Percentiles rank a stretch among this genome's conserved stretches.
Evolutionary conservation across 1,139 yeast species (phyloP).

Genomic region (Yamadazyma sp.): DNA sequence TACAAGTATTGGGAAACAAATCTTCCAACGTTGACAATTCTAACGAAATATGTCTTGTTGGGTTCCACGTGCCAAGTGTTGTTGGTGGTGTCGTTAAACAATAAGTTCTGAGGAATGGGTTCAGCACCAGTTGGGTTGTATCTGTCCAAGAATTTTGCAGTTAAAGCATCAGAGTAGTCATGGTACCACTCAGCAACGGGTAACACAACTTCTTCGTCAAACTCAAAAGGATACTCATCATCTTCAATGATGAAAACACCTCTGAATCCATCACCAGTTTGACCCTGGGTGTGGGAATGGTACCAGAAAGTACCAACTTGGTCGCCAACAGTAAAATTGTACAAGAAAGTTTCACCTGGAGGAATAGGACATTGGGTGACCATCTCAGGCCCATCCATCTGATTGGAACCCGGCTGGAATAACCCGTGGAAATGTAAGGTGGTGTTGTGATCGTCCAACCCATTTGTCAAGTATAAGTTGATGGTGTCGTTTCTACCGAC

Average conservation of each 20-base stretch:
- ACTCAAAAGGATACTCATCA: conserved; percentile 53
- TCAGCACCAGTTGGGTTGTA: conserved; percentile 85
- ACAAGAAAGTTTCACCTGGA: conserved; percentile 61
- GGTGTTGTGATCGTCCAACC: conserved; percentile 53
- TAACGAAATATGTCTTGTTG: conserved; percentile 59
- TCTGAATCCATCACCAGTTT: conserved; percentile 77
- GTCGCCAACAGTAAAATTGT: conserved; percentile 62
- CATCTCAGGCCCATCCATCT: conserved; percentile 79
- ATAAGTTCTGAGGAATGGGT: conserved; percentile 67
- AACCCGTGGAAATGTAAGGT: conserved; percentile 78
- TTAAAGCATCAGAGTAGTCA: conserved; percentile 43
- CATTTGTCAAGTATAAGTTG: conserved; percentile 57
- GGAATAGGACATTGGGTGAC: conserved; percentile 78
- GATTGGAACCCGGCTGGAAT: conserved; percentile 57
- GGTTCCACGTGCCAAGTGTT: conserved; percentile 58
- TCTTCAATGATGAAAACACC: conserved; percentile 72
- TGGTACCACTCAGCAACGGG: conserved; percentile 67
- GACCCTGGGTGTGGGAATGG: conserved; percentile 78
- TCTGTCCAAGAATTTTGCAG: conserved; percentile 50
- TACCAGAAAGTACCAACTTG: conserved; percentile 82
- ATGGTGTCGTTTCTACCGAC: conserved; percentile 66
- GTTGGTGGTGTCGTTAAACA: conserved; percentile 65
- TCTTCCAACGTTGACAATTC: conserved; percentile 66
- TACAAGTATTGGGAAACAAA: conserved; percentile 71
- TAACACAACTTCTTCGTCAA: conserved; percentile 61